Base-by-base conservation (phyloP, 495 filamentous ascomycete genomes). In the Penicillium alfredii region DNA sequence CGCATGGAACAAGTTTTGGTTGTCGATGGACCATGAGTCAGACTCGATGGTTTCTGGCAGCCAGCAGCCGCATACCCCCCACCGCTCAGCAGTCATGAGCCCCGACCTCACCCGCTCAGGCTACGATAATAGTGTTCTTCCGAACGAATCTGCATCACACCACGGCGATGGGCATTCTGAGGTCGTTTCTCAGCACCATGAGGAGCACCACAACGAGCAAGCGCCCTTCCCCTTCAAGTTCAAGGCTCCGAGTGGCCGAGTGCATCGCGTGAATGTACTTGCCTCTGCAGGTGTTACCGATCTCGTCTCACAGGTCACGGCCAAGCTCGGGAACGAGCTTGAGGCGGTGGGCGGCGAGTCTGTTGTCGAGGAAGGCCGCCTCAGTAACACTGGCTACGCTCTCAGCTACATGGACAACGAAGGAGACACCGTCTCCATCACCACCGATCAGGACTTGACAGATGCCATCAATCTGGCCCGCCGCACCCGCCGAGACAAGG, bases 1-100 rank as follows among this genome's bases (percentile, higher is more conserved):
- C 10, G 92, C 92, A 9, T 98, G 92, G 92, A 94, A 96, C 68
- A 97, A 96, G 66, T 98, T 98, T 69, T 98, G 92, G 92, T 69
- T 97, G 35, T 96, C 92, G 3, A 77, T 98, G 46, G 89, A 96
- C 61, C 81, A 93, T 51, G 92, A 96, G 54, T 92, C 90, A 4
- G 92, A 97, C 61, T 98, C 92, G 1, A 82, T 94, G 71, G 79
- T 97, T 44, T 99, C 92, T 37, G 92, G 93, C 29, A 86, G 88
- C 47, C 80, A 81, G 35, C 68, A 72, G 42, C 58, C 74, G 30
- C 60, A 78, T 51, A 70, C 81, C 46, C 53, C 82, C 49, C 57
- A 69, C 64, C 73, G 73, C 55, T 80, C 82, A 49, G n/a, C n/a
- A n/a, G 60, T 84, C 15, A 77, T 93, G 69, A 92, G 85, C 23